Evolutionary conservation across 1,284 basidiomycete species (phyloP).

Genomic region (Pseudozyma thailandica): DNA sequence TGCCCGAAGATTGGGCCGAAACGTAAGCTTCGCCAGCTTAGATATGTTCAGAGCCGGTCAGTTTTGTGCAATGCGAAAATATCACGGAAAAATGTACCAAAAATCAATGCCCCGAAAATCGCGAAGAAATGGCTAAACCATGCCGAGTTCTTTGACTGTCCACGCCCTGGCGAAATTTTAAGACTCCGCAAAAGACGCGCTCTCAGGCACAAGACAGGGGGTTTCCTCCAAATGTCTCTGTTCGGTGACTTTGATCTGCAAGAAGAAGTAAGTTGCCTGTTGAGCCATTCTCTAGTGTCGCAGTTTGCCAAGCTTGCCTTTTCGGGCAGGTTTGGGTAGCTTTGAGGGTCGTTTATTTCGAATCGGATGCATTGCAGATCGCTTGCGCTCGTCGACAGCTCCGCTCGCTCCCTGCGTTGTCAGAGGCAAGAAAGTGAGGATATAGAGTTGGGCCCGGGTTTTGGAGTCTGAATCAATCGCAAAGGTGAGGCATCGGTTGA

Average conservation of each 20-base stretch:
- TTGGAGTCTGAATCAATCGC: conserved; percentile 5
- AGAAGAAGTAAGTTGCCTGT: conserved; percentile 2
- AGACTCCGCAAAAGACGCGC: conserved; percentile 14
- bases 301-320: conserved; percentile 4
- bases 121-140: neutral
- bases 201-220: conserved; percentile 39
- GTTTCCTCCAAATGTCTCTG: no score
- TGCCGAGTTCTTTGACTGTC: conserved; percentile 8
- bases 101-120: conserved; percentile 13
- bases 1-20: conserved; percentile 48
- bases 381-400: conserved; percentile 37
- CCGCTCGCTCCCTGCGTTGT: neutral
- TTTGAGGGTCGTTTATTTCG: no score
- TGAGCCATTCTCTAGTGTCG: conserved; percentile 16
- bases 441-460: neutral
- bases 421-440: no score
- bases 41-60: neutral
- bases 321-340: conserved; percentile 30
- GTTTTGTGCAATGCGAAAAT: conserved; percentile 4
- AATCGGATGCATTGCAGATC: neutral
- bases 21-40: conserved; percentile 1
- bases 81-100: neutral
- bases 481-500: neutral
- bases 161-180: conserved; percentile 29
- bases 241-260: conserved; percentile 5